Conservation (phyloP, 495 filamentous ascomycete species). For the Tuber brumale region DNA sequence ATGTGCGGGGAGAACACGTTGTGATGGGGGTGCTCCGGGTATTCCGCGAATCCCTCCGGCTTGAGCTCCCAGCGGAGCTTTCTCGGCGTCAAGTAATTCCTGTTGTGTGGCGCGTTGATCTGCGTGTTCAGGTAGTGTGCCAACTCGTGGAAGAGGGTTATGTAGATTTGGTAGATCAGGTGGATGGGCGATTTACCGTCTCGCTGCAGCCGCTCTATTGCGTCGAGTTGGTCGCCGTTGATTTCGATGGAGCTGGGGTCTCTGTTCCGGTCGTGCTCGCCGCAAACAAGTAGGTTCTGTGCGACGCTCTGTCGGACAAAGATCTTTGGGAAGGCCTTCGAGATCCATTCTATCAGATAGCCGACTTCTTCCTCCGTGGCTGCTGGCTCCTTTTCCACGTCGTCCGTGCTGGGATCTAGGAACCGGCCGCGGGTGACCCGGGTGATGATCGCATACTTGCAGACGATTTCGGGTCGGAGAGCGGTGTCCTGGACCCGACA, state of each 20-base stretch:
- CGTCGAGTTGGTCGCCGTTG: conserved; percentile 8
- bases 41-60: background rate
- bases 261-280: background rate
- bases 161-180: conserved; percentile 16
- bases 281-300: background rate
- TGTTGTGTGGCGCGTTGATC: background rate
- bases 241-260: background rate
- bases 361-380: conserved; percentile 16
- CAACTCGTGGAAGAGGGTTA: conserved; percentile 23
- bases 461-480: background rate
- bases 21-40: background rate
- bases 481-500: background rate
- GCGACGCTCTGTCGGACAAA: background rate
- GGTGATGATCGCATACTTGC: background rate
- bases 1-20: background rate
- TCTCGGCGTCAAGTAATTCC: conserved; percentile 10
- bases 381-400: conserved; percentile 15
- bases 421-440: background rate
- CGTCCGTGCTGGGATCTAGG: conserved; percentile 7
- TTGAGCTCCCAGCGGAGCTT: conserved; percentile 16
- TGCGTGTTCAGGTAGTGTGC: conserved; percentile 15
- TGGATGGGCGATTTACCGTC: background rate
- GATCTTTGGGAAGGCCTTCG: conserved; percentile 14
- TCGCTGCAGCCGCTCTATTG: conserved; percentile 4
- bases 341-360: conserved; percentile 15